These are phyloP conservation scores for Phytophthora fragariae DNA, from an alignment of 352 stramenopile species.

Conservation along the genomic window DNA sequence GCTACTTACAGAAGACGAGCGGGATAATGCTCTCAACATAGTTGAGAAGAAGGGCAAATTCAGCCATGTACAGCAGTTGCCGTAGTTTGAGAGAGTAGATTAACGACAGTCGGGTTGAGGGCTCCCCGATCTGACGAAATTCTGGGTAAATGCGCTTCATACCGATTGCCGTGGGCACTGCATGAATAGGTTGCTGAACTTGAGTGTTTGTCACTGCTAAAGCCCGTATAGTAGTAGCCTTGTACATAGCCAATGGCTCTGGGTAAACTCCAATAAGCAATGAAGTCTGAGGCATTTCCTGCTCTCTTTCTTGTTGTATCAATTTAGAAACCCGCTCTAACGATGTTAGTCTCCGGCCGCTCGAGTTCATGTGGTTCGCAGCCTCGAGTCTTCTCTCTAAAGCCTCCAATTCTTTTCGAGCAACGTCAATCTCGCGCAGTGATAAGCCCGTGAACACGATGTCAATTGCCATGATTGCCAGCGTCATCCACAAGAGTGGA, in stretches of 20 bases:
- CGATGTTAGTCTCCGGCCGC: background rate
- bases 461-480: constrained; percentile 20
- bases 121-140: background rate
- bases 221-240: background rate
- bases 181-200: background rate
- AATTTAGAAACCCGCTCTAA: background rate
- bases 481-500: background rate
- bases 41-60: constrained; percentile 24
- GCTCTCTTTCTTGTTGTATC: background rate
- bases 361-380: background rate
- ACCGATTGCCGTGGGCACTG: background rate
- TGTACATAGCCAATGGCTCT: background rate
- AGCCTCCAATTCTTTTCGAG: background rate
- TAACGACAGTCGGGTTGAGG: background rate
- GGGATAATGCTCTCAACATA: constrained; percentile 27
- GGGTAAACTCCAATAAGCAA: background rate
- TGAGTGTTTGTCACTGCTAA: too few species aligned
- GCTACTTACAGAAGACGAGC: constrained; percentile 25
- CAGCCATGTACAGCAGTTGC: constrained; percentile 20
- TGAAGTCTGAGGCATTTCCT: background rate
- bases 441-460: background rate
- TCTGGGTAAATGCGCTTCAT: background rate
- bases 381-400: background rate
- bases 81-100: background rate
- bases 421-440: constrained; percentile 11